Base-by-base conservation (phyloP, 495 filamentous ascomycete genomes). In the Aspergillus coremiiformis region DNA sequence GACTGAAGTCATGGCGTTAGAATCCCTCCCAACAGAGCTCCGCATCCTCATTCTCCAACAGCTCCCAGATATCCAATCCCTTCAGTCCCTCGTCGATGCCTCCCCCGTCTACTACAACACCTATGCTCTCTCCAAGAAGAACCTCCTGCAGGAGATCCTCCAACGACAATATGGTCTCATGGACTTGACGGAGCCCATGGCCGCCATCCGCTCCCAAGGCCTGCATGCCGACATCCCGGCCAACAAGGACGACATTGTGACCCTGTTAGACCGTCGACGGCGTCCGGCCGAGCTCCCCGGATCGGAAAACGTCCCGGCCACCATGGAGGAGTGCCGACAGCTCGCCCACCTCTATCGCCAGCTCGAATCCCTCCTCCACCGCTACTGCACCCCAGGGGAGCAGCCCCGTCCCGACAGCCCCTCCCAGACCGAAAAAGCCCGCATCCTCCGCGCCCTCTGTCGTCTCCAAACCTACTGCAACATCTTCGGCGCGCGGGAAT, bases 381-480 rank as follows among this genome's bases (percentile, higher is more conserved):
- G 30, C 3, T 58, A 47, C 46, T 46, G 29, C n/a, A 12, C 23
- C 11, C 51, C 29, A 39, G 37, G 41, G 47, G 29, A 50, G 5
- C 46, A 44, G 39, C 22, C 30, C 19, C 30, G 21, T 10, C 46
- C 53, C n/a, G 3, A 39, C 23, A 39, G 17, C 15, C 41, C 44
- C 9, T 50, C 53, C 35, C 17, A 30, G 17, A 51, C 39, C 7
- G 54, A 56, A 44, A 47, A 43, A 17, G 42, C 32, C 1, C 56
- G 56, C 2, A 42, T 59, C 20, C 44, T 59, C n/a, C 46, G 54
- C 17, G 52, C 56, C n/a, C 52, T 59, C n/a, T 59, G 52, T 30
- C 56, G 56, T 15, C 43, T 59, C 5, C 52, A 59, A 39, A 59
- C 52, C 10, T 54, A 54, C 35, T 54, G 45, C 48, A 54, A 59